Conservation (phyloP, 352 stramenopile species). For the Globisporangium spinosum region DNA sequence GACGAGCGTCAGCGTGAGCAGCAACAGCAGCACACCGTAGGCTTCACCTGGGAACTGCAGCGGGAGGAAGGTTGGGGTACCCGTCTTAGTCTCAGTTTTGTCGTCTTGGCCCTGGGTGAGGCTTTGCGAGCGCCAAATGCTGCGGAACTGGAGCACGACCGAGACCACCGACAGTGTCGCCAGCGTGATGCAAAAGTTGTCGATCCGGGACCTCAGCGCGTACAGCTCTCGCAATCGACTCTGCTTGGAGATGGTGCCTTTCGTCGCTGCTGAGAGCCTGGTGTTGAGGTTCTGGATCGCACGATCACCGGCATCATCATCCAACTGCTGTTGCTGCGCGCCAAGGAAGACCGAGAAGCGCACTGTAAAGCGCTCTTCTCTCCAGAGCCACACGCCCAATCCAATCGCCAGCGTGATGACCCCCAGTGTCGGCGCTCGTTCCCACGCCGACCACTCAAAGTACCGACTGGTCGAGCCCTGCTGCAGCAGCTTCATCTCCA, state of each 20-base stretch:
- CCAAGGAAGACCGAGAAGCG: conserved; percentile 33
- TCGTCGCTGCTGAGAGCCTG: not conserved
- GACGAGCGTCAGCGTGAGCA: conserved; percentile 40
- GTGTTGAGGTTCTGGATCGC: not conserved
- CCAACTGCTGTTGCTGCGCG: not conserved
- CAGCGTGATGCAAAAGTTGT: conserved; percentile 35
- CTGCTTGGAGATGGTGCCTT: conserved; percentile 21
- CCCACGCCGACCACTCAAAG: conserved; percentile 43
- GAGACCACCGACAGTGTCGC: conserved; percentile 33
- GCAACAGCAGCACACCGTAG: conserved; percentile 35
- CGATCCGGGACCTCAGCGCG: conserved; percentile 27
- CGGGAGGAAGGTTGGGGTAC: conserved; percentile 13
- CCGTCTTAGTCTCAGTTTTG: not conserved
- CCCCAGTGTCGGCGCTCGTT: conserved; percentile 34
- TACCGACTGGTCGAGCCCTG: conserved; percentile 47
- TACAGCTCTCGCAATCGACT: conserved; percentile 29
- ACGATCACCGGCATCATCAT: not conserved
- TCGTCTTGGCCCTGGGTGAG: not conserved
- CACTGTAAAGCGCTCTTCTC: conserved; percentile 37
- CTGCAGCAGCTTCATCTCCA: conserved; percentile 22
- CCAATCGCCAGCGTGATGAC: conserved; percentile 24
- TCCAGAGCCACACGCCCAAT: conserved; percentile 31
- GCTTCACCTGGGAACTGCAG: conserved; percentile 50
- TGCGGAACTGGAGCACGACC: conserved; percentile 53
- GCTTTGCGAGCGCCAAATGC: conserved; percentile 43